phyloP scores from a whole-genome alignment of 2,329 filamentous ascomycete genomes.

The Pseudocercospora fijiensis region DNA sequence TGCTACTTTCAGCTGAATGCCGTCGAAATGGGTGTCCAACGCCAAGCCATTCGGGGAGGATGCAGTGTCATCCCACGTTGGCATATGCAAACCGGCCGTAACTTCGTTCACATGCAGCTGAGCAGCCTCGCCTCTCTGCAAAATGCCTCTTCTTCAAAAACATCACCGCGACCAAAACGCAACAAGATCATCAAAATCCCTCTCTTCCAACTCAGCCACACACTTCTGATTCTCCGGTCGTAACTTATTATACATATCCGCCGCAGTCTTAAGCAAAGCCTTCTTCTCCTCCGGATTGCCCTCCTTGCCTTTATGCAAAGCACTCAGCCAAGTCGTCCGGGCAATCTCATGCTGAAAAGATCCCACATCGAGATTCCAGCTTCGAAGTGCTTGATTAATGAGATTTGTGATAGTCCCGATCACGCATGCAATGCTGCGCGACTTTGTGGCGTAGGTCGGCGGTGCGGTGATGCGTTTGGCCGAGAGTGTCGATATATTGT shows the following conservation, averaged over 20 bases:
- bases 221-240: too few relatives aligned
- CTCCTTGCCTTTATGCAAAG: too few relatives aligned
- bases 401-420: not conserved
- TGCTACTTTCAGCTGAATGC: too few relatives aligned
- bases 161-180: slow-evolving; percentile 16
- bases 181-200: slow-evolving; percentile 11
- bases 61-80: too few relatives aligned
- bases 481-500: not conserved
- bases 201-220: not conserved
- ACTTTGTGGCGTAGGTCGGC: slow-evolving; percentile 12
- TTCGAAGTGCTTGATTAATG: slow-evolving; percentile 15
- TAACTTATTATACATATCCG: too few relatives aligned
- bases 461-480: slow-evolving; percentile 8
- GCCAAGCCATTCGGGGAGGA: too few relatives aligned
- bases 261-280: too few relatives aligned
- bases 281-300: not conserved
- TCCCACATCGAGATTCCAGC: not conserved
- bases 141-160: too few relatives aligned
- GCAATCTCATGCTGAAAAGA: slow-evolving; percentile 11
- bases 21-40: too few relatives aligned
- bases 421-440: slow-evolving; percentile 1
- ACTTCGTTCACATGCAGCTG: too few relatives aligned
- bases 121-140: too few relatives aligned
- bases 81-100: too few relatives aligned
- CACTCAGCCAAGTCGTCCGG: slow-evolving; percentile 14